Conservation (phyloP, 2,329 filamentous ascomycete genomes). For the Epichloe bromicola region DNA sequence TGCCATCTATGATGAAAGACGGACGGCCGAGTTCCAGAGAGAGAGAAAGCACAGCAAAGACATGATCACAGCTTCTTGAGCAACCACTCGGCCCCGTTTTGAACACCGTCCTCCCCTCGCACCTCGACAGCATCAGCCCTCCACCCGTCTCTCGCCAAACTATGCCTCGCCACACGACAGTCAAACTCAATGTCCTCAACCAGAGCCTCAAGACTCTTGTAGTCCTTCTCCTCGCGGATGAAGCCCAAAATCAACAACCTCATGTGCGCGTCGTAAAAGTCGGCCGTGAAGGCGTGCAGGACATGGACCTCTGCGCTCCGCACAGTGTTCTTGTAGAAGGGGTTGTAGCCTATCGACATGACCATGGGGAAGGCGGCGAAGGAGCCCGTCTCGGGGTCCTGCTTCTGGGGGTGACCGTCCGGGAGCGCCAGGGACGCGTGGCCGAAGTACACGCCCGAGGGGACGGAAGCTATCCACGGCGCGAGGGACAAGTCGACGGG, state of each 20-base stretch:
- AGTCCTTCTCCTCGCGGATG: conserved; percentile 82
- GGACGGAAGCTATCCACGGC: conserved; percentile 48
- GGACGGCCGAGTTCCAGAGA: neutral
- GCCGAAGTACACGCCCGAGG: conserved; percentile 86
- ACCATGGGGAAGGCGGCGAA: conserved; percentile 65
- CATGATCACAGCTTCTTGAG: conserved; percentile 8
- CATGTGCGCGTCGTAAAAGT: conserved; percentile 79
- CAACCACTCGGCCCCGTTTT: conserved; percentile 24
- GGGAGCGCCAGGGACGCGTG: conserved; percentile 63
- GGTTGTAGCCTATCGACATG: conserved; percentile 93
- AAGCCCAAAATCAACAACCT: conserved; percentile 73
- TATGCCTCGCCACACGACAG: conserved; percentile 67
- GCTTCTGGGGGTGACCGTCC: conserved; percentile 29
- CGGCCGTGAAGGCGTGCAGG: conserved; percentile 58
- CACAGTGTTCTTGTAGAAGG: conserved; percentile 86
- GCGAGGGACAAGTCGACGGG: conserved; percentile 51
- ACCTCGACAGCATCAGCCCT: conserved; percentile 22
- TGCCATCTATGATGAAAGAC: no score
- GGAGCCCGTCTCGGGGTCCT: neutral
- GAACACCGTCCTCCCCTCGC: conserved; percentile 6
- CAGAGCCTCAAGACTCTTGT: conserved; percentile 68
- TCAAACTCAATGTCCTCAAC: conserved; percentile 82
- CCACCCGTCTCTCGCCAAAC: conserved; percentile 56
- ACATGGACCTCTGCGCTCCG: conserved; percentile 85
- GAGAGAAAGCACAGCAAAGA: neutral